Evolutionary conservation across 306 rosid genomes (phyloP).

Genomic region (Medicago arabica): DNA sequence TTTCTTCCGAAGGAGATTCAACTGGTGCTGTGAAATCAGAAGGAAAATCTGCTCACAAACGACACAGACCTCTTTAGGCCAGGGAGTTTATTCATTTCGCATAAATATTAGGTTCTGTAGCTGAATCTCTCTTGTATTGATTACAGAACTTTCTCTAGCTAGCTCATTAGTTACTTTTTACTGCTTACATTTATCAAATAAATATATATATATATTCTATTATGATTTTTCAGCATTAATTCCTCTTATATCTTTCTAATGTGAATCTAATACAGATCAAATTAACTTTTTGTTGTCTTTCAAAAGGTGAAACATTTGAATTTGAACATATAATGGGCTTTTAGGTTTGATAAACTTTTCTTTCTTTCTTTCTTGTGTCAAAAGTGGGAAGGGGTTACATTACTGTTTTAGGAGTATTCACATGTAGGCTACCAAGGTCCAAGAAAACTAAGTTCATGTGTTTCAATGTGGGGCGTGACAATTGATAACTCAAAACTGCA

Average conservation of each 20-base stretch:
- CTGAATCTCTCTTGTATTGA: neutral
- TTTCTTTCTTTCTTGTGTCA: neutral
- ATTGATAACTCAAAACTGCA: conserved; percentile 41
- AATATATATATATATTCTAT: conserved; percentile 21
- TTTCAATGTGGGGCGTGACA: conserved; percentile 38
- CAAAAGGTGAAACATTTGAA: neutral
- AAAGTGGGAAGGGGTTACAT: conserved; percentile 37
- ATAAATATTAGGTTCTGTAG: conserved; percentile 31
- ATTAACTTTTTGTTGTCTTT: too few relatives aligned
- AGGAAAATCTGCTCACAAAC: conserved; percentile 70
- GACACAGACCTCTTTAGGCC: conserved; percentile 65
- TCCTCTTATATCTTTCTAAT: conserved; percentile 36
- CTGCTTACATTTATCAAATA: conserved; percentile 50
- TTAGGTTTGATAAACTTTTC: neutral
- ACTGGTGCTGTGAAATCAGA: conserved; percentile 80
- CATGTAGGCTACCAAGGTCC: conserved; percentile 32
- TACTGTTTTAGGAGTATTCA: conserved; percentile 53
- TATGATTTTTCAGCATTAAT: conserved; percentile 48
- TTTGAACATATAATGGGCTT: neutral
- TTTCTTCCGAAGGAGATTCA: conserved; percentile 95
- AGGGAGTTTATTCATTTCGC: conserved; percentile 22
- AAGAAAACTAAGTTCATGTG: conserved; percentile 26
- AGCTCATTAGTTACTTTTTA: conserved; percentile 47
- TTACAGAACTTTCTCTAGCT: conserved; percentile 43
- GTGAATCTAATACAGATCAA: neutral